Base-by-base conservation (phyloP, 306 rosid genomes). In the Cercis canadensis region DNA sequence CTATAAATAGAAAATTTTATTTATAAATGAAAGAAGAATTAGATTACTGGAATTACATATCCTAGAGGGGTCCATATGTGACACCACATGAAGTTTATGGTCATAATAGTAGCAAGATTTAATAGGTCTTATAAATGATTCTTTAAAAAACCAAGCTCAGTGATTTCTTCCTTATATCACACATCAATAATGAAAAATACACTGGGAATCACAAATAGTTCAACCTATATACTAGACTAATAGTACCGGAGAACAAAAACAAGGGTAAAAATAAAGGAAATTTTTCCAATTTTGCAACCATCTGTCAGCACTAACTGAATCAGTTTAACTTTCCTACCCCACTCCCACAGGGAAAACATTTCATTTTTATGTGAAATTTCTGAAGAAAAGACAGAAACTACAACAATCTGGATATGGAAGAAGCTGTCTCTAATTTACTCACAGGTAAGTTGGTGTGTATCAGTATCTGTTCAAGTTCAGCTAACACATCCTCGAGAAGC, bases 371-470 rank as follows among this genome's bases (percentile, higher is more conserved):
- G 55, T 6, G 16, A 31, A 65, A 50, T 24, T 37, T 45, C 49
- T 70, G 72, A 71, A 33, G 74, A 33, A 56, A 8, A 68, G 60
- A 61, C 45, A 46, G 65, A 19, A 36, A 44, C 16, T 51, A 10
- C 45, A 74, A 33, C 37, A 41, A 40, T 60, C 29, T 7, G 44
- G 18, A 62, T 21, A 69, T 31, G 54, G 41, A 40, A 57, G 24
- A 62, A 65, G 36, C 37, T 32, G 55, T 55, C 47, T 44, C 43
- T 61, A 69, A 69, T 84, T 57, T 74, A 89, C 99, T 89, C 80
- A 91, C 99, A 51, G 99, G 99, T 78, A 95, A 77, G 78, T 75
- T 95, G 77, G 88, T 40, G 65, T 84, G 96, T 67, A 87, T 67
- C 57, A 95, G 97, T 54, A 86, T 76, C 72, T 86, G 92, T 85